phyloP scores from a whole-genome alignment of 805 yeast species.

The Saccharomycopsis fermentans region DNA sequence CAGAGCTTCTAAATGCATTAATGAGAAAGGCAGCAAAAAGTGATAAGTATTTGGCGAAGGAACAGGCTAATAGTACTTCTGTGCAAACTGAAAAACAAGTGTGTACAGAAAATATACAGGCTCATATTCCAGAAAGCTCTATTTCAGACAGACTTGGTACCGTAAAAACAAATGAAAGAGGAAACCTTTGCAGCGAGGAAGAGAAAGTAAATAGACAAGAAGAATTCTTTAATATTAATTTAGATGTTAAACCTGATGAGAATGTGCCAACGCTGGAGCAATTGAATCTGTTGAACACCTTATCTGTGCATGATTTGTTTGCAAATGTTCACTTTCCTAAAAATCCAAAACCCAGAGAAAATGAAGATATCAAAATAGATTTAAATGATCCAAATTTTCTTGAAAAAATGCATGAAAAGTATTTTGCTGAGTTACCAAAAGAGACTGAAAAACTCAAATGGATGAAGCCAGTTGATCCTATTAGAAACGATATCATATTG shows the following conservation, averaged over 20 bases:
- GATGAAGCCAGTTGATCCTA: slow-evolving; percentile 67
- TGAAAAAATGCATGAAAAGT: slow-evolving; percentile 70
- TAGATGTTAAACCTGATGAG: slow-evolving; percentile 15
- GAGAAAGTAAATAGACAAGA: not conserved
- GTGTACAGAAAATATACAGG: not conserved
- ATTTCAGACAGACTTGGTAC: not conserved
- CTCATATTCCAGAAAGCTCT: not conserved
- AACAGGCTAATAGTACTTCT: slow-evolving; percentile 30
- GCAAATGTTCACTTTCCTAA: slow-evolving; percentile 56
- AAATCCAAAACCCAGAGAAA: slow-evolving; percentile 29
- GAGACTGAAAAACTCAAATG: slow-evolving; percentile 79
- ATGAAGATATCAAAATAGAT: slow-evolving; percentile 36
- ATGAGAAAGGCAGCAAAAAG: slow-evolving; percentile 46
- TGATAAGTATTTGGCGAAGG: slow-evolving; percentile 25
- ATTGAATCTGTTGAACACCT: slow-evolving; percentile 33
- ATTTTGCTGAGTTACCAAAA: slow-evolving; percentile 80
- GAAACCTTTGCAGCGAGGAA: not conserved
- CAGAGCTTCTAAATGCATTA: slow-evolving; percentile 50
- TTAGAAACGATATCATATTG: slow-evolving; percentile 31
- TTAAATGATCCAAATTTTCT: slow-evolving; percentile 70
- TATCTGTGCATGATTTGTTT: slow-evolving; percentile 33
- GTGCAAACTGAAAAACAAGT: slow-evolving; percentile 24
- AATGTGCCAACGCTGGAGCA: slow-evolving; percentile 20
- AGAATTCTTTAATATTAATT: slow-evolving; percentile 17
- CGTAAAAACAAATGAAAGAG: not conserved